phyloP scores from a whole-genome alignment of 129 eudicot species.

The Centaurea solstitialis region DNA sequence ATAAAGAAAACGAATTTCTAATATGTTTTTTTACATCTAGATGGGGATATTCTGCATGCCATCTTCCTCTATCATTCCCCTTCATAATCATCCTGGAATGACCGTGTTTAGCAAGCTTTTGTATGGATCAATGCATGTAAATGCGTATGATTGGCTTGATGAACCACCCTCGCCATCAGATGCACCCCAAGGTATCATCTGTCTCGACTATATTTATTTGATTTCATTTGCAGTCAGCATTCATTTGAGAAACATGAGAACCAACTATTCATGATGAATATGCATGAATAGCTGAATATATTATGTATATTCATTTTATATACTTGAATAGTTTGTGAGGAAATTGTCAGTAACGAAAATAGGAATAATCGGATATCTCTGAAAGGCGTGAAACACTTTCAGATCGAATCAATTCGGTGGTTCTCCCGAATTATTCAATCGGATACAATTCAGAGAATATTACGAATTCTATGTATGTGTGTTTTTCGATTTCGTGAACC shows the following conservation, averaged over 20 bases:
- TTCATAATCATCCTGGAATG: constrained; percentile 99
- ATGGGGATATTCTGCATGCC: constrained; percentile 98
- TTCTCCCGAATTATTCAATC: no score
- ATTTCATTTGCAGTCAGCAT: not conserved
- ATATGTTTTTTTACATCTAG: constrained; percentile 37
- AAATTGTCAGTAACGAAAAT: no score
- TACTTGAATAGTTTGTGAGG: no score
- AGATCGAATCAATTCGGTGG: no score
- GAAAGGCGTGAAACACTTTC: no score
- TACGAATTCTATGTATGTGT: no score
- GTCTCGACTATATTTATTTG: not conserved
- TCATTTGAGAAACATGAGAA: not conserved
- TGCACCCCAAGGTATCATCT: constrained; percentile 55
- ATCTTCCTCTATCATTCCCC: constrained; percentile 90
- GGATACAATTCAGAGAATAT: no score
- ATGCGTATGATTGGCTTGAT: constrained; percentile 56
- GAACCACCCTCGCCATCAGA: constrained; percentile 60
- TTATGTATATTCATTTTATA: no score
- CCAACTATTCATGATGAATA: no score
- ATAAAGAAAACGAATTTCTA: not conserved
- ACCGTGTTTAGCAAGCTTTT: constrained; percentile 96
- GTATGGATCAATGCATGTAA: constrained; percentile 83
- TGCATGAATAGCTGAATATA: no score
- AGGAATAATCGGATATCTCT: no score
- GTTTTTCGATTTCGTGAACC: no score